Base-by-base conservation (phyloP, 495 filamentous ascomycete species). In the Penicillium egyptiacum region DNA sequence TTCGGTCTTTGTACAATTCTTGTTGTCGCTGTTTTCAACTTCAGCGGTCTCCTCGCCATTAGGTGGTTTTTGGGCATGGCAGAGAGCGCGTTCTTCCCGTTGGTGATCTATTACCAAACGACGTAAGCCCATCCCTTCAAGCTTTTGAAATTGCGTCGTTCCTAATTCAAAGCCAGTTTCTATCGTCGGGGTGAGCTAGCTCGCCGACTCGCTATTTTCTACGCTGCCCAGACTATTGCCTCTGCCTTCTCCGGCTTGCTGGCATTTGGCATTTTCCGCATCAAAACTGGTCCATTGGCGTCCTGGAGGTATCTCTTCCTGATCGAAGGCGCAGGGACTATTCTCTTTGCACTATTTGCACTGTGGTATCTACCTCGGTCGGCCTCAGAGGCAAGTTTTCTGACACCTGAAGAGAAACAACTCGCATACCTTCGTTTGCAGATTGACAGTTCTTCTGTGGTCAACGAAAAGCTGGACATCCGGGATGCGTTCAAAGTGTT, bases 101-200 rank as follows among this genome's bases (percentile, higher is more conserved):
- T 86, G 50, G 86, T 83, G 22, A 82, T 80, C 50, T 82, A 80
- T 55, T 81, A 82, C 50, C 69, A 73, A 37, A 80, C 79, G n/a
- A 76, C 74, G 17, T 63, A 60, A 19, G 53, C 33, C 10, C 12
- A 20, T 2, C 14, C 22, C 6, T 4, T 39, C 33, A 6, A 23
- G 1, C 16, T 0, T 26, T 31, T 33, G 9, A 12, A 20, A 6
- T 22, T 12, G 1, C 9, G 20, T 12, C 41, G 3, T 28, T 10
- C 7, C 33, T 48, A 14, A 33, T 26, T 30, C 5, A 19, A 12
- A 60, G 53, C 28, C 33, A 37, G 33, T 7, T 90, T 91, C 67
- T 90, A 90, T 56, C 81, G 84, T 12, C 82, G 88, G 37, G 83
- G 83, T n/a, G 88, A 90, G 63, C 77, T 91, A 10, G 88, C 87